Conservation (phyloP, 225 moss, liverwort and hornwort genomes). For the Anthoceros angustus region DNA sequence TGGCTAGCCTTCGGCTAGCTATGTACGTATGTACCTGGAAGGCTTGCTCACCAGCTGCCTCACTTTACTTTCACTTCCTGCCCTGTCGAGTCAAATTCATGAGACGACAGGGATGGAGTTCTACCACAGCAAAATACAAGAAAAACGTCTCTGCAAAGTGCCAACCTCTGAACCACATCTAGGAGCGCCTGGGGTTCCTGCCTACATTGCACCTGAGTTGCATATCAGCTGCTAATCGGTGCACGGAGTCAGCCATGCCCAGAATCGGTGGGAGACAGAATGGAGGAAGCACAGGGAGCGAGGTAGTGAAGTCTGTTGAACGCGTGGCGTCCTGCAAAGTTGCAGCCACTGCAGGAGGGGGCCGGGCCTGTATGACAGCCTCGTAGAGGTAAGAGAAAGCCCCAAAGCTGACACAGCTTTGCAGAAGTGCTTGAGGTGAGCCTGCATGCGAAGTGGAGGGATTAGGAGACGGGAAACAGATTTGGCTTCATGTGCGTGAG, state of each 20-base stretch:
- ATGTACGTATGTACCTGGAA: no score
- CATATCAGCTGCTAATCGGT: neutral
- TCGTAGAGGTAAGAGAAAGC: constrained; percentile 79
- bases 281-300: constrained; percentile 64
- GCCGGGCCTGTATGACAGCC: constrained; percentile 37
- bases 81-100: no score
- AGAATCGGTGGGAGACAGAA: constrained; percentile 46
- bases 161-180: neutral
- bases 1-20: no score
- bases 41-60: no score
- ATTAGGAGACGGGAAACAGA: neutral
- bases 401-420: constrained; percentile 88
- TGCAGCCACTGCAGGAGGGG: constrained; percentile 46
- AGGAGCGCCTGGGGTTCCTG: neutral
- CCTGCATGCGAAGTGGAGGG: constrained; percentile 24
- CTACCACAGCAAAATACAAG: no score
- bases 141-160: no score
- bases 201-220: neutral
- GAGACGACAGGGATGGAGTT: no score
- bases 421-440: constrained; percentile 70
- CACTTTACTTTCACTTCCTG: no score
- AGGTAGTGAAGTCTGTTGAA: constrained; percentile 11
- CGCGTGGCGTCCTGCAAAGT: constrained; percentile 16
- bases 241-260: neutral
- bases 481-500: neutral